A percentile compares a stretch with the other conserved stretches of the same genome.
phyloP scores from a whole-genome alignment of 208 protist species.

The Leishmania lainsoni region DNA sequence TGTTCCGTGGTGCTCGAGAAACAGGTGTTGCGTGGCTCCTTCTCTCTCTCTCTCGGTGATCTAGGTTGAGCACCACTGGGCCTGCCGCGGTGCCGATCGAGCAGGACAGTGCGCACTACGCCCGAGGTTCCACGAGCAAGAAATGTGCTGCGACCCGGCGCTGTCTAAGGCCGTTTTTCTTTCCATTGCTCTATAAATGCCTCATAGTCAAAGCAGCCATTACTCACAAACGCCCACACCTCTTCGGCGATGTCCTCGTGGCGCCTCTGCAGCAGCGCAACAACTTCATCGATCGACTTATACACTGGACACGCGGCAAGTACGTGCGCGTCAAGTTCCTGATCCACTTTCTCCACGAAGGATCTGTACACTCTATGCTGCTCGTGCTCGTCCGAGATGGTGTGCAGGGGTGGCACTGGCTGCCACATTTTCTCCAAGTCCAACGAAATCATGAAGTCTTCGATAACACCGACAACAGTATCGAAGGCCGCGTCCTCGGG shows the following conservation, averaged over 20 bases:
- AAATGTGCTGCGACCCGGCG: not conserved
- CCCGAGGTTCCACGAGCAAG: not conserved
- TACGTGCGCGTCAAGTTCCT: slow-evolving; percentile 65
- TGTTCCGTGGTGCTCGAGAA: not conserved
- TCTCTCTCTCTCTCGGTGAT: not conserved
- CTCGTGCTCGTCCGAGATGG: slow-evolving; percentile 59
- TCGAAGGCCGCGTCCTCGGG: slow-evolving; percentile 75
- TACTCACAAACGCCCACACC: slow-evolving; percentile 81
- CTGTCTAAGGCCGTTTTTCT: slow-evolving; percentile 24
- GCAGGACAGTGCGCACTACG: not conserved
- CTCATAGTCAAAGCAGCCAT: slow-evolving; percentile 84
- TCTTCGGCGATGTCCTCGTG: slow-evolving; percentile 77
- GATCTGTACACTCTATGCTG: slow-evolving; percentile 57
- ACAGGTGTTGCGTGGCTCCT: not conserved
- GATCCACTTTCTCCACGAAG: slow-evolving; percentile 56
- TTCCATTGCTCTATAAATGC: slow-evolving; percentile 72
- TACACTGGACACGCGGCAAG: slow-evolving; percentile 33
- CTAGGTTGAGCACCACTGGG: not conserved
- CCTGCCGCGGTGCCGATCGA: not conserved
- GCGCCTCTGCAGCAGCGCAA: slow-evolving; percentile 50
- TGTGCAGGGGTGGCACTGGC: slow-evolving; percentile 46
- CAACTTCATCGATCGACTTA: slow-evolving; percentile 32
- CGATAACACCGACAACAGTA: slow-evolving; percentile 73
- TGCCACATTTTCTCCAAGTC: slow-evolving; percentile 46
- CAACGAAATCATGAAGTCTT: slow-evolving; percentile 87